These are phyloP conservation scores for Neocatenulostroma microsporum DNA, from an alignment of 2,329 filamentous ascomycete species.

Conservation along the genomic window DNA sequence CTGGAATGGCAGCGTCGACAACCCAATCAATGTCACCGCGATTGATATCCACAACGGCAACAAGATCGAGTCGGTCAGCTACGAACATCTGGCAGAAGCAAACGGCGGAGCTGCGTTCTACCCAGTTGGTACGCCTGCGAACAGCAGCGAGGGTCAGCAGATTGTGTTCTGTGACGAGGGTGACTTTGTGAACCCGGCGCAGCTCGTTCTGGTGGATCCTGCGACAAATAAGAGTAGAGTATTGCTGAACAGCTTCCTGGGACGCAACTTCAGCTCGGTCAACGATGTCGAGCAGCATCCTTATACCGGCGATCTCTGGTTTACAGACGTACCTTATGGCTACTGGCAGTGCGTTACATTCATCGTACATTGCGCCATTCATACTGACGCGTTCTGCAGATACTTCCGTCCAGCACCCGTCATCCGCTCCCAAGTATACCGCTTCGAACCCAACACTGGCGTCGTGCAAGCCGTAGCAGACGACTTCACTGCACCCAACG, in stretches of 20 bases:
- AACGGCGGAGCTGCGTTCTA: constrained; percentile 28
- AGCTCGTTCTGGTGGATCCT: constrained; percentile 23
- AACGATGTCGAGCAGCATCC: constrained; percentile 52
- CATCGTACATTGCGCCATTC: too few species aligned
- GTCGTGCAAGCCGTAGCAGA: constrained; percentile 51
- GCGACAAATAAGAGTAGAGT: constrained; percentile 19
- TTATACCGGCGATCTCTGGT: constrained; percentile 50
- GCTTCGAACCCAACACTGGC: constrained; percentile 45
- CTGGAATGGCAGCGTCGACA: constrained; percentile 24
- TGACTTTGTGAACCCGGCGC: constrained; percentile 19
- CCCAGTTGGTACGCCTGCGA: constrained; percentile 22
- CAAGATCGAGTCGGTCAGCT: constrained; percentile 21
- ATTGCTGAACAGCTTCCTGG: constrained; percentile 53
- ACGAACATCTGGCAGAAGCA: constrained; percentile 20
- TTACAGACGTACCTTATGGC: constrained; percentile 46
- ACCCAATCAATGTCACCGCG: constrained; percentile 30
- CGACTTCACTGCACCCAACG: constrained; percentile 50
- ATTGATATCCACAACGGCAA: constrained; percentile 24
- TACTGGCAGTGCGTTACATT: constrained; percentile 6
- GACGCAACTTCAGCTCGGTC: constrained; percentile 54
- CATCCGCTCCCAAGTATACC: constrained; percentile 53
- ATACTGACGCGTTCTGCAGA: too few species aligned
- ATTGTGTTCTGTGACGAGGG: constrained; percentile 30
- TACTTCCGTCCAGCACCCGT: constrained; percentile 46
- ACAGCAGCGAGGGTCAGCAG: constrained; percentile 25